Evolutionary conservation across 2,329 filamentous ascomycete species (phyloP), one percentile per base, ranked within the genome.

Genomic region (Neopestalotiopsis clavispora): DNA sequence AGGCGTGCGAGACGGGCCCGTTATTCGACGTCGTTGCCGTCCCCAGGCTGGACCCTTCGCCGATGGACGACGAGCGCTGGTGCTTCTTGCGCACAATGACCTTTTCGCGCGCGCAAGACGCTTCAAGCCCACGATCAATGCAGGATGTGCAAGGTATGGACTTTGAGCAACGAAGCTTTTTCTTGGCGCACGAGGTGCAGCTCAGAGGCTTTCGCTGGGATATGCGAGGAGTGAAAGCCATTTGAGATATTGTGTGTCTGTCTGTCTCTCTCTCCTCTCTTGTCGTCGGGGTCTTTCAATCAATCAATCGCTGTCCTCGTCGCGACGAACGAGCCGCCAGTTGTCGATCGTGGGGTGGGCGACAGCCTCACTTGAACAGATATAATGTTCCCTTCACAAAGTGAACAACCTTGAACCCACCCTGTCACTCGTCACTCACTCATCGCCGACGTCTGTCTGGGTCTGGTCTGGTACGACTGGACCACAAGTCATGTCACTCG

Each of bases 61-160:
- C 59, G 32, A 62, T 62, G 14, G 59, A 62, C 32, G 59, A 40
- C 13, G 59, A 34, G 32, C 59, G 59, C 34, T 62, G 59, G n/a
- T 62, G 59, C 32, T 62, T 62, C 59, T 62, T 62, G 59, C 59
- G 59, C 30, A 62, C 59, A 20, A 62, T 62, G 59, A 62, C 59
- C 59, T 62, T 62, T 40, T 62, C 59, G 14, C 59, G 59, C 13
- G 59, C 59, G 34, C 59, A 62, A 10, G 59, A 34, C 2, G 59
- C 30, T 1, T 62, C 59, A 17, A 62, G 59, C 34, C 59, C 59
- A 1, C 59, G 59, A 40, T 62, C 59, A n/a, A 62, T 30, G 32
- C 59, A 62, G 7, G 59, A 62, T 1, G 59, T 62, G 20, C 59
- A 62, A 14, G 59, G 59, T 14, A 62, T 62, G n/a, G 59, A 34